Evolutionary conservation across 306 rosid genomes (phyloP).

Genomic region (Citrullus mucosospermus): DNA sequence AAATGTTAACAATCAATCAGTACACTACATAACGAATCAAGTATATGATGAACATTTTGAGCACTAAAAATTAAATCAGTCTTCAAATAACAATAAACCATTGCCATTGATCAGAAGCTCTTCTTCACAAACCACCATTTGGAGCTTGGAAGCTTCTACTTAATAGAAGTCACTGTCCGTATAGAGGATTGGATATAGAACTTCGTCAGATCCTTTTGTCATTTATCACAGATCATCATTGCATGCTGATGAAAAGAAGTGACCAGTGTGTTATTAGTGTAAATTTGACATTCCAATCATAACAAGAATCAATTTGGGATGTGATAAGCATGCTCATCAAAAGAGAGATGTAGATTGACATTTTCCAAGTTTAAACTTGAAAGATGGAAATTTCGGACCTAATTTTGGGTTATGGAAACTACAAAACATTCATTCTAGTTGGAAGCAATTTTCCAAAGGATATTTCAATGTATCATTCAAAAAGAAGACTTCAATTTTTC

Average conservation of each 20-base stretch:
- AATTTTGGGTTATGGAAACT: neutral
- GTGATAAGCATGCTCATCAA: neutral
- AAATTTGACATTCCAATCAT: neutral
- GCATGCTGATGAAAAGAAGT: constrained; percentile 49
- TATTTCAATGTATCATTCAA: neutral
- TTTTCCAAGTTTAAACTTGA: neutral
- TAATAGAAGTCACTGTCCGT: constrained; percentile 38
- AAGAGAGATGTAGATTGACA: neutral
- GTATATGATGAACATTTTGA: neutral
- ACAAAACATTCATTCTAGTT: neutral
- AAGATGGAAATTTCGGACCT: neutral
- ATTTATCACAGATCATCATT: constrained; percentile 75
- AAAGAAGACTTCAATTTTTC: neutral
- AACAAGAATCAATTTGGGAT: neutral
- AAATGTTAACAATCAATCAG: neutral
- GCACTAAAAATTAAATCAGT: neutral
- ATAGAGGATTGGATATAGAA: constrained; percentile 29
- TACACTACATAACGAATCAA: neutral
- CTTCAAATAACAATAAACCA: neutral
- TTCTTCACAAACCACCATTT: neutral
- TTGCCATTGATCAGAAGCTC: constrained; percentile 13
- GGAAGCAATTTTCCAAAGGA: neutral
- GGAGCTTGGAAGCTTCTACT: constrained; percentile 18
- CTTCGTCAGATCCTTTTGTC: constrained; percentile 43
- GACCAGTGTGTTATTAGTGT: neutral